A percentile compares a stretch with the other conserved stretches of the same genome.
These are phyloP conservation scores for Candolleomyces eurysporus DNA, from an alignment of 768 basidiomycete species.

Conservation along the genomic window DNA sequence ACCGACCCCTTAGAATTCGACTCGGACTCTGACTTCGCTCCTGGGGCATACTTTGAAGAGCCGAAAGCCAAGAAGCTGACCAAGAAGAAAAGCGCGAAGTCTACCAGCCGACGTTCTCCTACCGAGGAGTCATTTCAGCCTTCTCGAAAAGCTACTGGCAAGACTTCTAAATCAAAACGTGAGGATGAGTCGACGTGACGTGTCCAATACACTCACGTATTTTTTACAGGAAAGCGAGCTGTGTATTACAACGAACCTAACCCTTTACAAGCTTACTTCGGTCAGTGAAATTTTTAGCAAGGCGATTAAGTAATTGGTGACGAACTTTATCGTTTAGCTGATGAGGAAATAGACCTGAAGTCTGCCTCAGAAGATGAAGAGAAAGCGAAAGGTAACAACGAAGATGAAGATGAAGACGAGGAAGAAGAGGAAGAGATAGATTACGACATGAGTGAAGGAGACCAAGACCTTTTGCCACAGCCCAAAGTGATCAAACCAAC, in stretches of 20 bases:
- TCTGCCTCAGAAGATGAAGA: slow-evolving; percentile 17
- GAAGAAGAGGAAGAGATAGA: slow-evolving; percentile 12
- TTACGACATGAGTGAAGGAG: neutral
- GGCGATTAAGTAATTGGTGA: slow-evolving; percentile 7
- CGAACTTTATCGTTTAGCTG: neutral
- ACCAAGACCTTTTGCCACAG: neutral
- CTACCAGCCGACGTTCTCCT: neutral
- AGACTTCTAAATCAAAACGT: neutral
- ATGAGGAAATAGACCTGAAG: slow-evolving; percentile 15
- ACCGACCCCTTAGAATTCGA: slow-evolving; percentile 33
- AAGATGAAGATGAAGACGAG: slow-evolving; percentile 8
- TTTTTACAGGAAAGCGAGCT: neutral
- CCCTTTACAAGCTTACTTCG: slow-evolving; percentile 50
- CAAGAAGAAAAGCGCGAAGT: slow-evolving; percentile 11
- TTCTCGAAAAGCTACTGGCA: neutral
- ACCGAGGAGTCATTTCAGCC: neutral
- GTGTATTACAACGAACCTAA: slow-evolving; percentile 26
- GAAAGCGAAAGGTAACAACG: slow-evolving; percentile 9
- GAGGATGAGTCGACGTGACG: neutral
- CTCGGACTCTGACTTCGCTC: slow-evolving; percentile 50
- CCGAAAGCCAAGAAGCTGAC: slow-evolving; percentile 1
- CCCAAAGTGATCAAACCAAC: neutral
- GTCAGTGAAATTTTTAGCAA: slow-evolving; percentile 27
- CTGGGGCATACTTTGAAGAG: slow-evolving; percentile 37
- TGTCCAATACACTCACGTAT: neutral